These are phyloP conservation scores for Mucuna pruriens DNA, from an alignment of 306 rosid genomes.

Conservation along the genomic window DNA sequence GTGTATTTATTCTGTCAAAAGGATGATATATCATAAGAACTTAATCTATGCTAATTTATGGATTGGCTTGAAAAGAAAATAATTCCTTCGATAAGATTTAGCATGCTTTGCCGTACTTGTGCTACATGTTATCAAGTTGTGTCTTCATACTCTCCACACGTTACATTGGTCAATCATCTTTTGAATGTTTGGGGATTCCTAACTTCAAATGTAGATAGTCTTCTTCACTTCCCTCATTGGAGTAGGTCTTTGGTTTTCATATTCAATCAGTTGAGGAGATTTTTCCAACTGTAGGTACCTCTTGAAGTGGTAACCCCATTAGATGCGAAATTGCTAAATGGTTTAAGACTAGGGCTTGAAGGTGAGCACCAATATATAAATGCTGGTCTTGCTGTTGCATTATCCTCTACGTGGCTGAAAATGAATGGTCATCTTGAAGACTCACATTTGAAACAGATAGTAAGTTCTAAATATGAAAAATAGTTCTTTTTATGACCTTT, in stretches of 20 bases:
- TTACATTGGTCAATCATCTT: constrained; percentile 21
- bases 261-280: constrained; percentile 40
- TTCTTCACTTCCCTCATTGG: constrained; percentile 28
- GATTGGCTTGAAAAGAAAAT: neutral
- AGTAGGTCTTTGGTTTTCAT: constrained; percentile 19
- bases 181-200: constrained; percentile 19
- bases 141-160: constrained; percentile 7
- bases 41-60: neutral
- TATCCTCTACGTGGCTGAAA: constrained; percentile 89
- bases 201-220: constrained; percentile 23
- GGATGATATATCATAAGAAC: constrained; percentile 27
- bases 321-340: constrained; percentile 70
- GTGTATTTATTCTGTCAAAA: constrained; percentile 35
- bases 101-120: constrained; percentile 12
- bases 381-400: constrained; percentile 92
- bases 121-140: constrained; percentile 18
- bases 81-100: neutral
- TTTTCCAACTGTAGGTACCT: constrained; percentile 60
- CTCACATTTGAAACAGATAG: constrained; percentile 52
- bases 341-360: constrained; percentile 84
- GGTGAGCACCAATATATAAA: constrained; percentile 94
- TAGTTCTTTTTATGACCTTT: constrained; percentile 32
- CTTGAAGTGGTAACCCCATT: constrained; percentile 70
- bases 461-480: constrained; percentile 52
- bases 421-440: constrained; percentile 66